Conservation (phyloP, 768 basidiomycete species). For the Leucosporidium yakuticum region DNA sequence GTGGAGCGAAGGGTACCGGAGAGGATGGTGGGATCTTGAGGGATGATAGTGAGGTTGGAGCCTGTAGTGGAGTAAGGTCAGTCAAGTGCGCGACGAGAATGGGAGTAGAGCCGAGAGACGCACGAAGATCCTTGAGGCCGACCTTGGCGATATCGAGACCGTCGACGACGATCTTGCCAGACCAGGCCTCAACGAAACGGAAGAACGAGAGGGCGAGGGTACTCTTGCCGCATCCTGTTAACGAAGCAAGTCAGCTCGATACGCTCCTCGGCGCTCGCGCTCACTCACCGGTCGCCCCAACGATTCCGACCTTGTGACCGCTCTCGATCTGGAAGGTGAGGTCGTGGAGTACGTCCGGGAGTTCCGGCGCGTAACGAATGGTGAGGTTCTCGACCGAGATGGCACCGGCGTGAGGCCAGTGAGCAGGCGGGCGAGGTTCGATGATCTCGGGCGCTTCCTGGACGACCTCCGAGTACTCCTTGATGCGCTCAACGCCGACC, state of each 20-base stretch:
- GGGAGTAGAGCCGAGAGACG: conserved; percentile 50
- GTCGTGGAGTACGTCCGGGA: conserved; percentile 44
- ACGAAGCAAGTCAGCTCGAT: not conserved
- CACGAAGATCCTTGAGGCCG: conserved; percentile 57
- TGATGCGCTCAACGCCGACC: conserved; percentile 41
- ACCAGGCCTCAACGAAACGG: conserved; percentile 47
- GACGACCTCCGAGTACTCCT: conserved; percentile 36
- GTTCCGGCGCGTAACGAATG: conserved; percentile 75
- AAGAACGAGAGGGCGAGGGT: conserved; percentile 47
- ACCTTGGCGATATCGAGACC: conserved; percentile 46
- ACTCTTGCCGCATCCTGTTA: conserved; percentile 49
- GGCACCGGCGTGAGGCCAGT: conserved; percentile 35
- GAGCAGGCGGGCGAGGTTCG: conserved; percentile 36
- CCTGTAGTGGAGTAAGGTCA: not conserved
- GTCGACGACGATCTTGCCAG: conserved; percentile 43
- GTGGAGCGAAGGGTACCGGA: conserved; percentile 63
- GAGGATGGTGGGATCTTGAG: conserved; percentile 31
- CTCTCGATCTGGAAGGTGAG: conserved; percentile 45
- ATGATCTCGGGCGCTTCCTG: conserved; percentile 37
- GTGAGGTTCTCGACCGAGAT: conserved; percentile 47
- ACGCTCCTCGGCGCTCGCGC: not conserved
- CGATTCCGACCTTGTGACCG: conserved; percentile 46
- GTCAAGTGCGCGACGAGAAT: not conserved
- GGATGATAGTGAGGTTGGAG: conserved; percentile 7
- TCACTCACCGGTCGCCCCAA: conserved; percentile 20